Base-by-base conservation (phyloP, 352 stramenopile species). In the Phytophthora rubi region DNA sequence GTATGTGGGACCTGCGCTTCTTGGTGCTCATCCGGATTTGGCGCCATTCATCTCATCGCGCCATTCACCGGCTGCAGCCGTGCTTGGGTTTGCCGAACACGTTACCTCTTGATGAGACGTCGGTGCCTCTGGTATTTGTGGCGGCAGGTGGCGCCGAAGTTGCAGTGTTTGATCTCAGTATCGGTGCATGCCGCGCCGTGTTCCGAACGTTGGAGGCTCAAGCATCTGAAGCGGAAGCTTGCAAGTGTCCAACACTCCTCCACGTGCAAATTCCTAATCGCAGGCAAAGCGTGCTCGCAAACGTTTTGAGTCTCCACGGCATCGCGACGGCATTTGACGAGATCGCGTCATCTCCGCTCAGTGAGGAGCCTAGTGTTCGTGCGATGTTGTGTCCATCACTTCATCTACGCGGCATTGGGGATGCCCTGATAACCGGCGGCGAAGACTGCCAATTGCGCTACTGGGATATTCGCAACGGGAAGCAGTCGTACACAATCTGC, bases 1-100 rank as follows among this genome's bases (percentile, higher is more conserved):
- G 91, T 61, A 70, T 99, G 28, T 99, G 95, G 93, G 98, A 99
- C 73, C 72, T 99, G 53, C 91, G 98, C 16, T 99, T 98, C 82
- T 86, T 98, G 44, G 77, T 97, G 58, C 83, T 98, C 32, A 94
- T 98, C 54, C 97, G 97, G 33, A 89, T 99, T 13, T 99, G 96
- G 97, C 83, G 95, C n/a, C 97, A 99, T 78, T 98, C 92, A 48
- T 97, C 92, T 16, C 85, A 95, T 35, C 82, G 83, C 51, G 79
- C 90, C 26, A 98, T 99, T 53, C 94, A 97, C 62, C 77, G 89
- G n/a, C 74, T 97, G 35, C 89, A 95, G 72, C 88, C 88, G 5
- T 97, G 88, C 54, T 71, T 94, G 30, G 85, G 86, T 0, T 65
- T 98, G 65, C 88, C 91, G 42, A 88, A 96, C 68, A 89, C 86